Evolutionary conservation across 75 land plant genomes (phyloP), one percentile per base, ranked within the genome.

Genomic region (Pinus tabuliformis): DNA sequence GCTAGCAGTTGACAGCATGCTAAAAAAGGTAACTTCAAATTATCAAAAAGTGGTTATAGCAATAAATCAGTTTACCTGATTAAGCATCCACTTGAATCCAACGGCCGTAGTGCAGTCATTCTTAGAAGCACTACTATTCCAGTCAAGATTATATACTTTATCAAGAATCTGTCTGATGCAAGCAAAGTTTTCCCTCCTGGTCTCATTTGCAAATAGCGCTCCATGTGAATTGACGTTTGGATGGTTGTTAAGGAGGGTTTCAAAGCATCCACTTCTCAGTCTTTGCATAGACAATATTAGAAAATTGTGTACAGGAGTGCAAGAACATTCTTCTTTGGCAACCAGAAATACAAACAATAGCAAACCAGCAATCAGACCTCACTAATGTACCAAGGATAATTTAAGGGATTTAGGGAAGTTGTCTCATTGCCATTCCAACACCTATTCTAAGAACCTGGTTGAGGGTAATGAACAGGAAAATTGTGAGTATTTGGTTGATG

Each of bases 181-280:
- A 57, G 79, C 28, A 62, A 86, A 83, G 66, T 85, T 92, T 56
- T 87, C 83, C 45, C 98, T 82, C 74, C 98, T 79, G 37, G 61
- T 73, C 60, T 89, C 85, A 36, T 85, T 81, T 5, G 93, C 85
- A 81, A 95, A 92, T n/a, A 95, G 86, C 71, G 92, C 98, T 49
- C 98, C 98, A 80, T 95, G 92, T 36, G 98, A 95, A 83, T 91
- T 92, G 16, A 95, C 76, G 60, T 95, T 95, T 12, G 90, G 85
- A 75, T 95, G 98, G 70, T 89, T 90, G 57, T 95, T 95, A 9
- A 95, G 85, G 15, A 95, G 88, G 33, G 98, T 92, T 78, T 95
- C 98, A 86, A 95, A 95, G 95, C 98, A 95, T 56, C 98, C 98
- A 86, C 98, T 95, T 37, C 98, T 93, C 49, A 93, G 87, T 59